A percentile compares a stretch with the other conserved stretches of the same genome.
These are phyloP conservation scores for Penicillium bialowiezense DNA, from an alignment of 495 filamentous ascomycete species.

Conservation along the genomic window DNA sequence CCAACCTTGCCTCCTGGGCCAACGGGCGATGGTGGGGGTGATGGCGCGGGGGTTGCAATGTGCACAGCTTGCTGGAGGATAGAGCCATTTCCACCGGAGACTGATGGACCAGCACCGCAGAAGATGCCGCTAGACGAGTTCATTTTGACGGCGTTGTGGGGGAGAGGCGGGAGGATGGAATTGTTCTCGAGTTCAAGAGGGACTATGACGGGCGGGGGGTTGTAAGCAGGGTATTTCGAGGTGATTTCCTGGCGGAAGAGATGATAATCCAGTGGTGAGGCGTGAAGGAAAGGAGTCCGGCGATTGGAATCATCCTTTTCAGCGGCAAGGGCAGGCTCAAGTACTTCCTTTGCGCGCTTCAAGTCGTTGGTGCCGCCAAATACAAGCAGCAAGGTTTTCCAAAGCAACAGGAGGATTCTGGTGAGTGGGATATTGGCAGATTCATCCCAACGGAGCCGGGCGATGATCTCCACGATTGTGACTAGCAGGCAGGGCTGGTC, in stretches of 20 bases:
- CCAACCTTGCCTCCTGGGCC: constrained; percentile 85
- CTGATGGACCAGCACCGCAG: constrained; percentile 39
- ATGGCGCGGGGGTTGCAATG: constrained; percentile 96
- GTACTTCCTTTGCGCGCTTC: constrained; percentile 64
- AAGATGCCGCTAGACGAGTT: constrained; percentile 40
- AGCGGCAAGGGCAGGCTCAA: constrained; percentile 36
- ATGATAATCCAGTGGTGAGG: constrained; percentile 94
- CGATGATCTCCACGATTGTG: constrained; percentile 70
- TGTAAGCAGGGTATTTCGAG: constrained; percentile 97
- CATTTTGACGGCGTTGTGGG: constrained; percentile 63
- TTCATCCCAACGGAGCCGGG: constrained; percentile 87
- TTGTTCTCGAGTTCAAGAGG: constrained; percentile 87
- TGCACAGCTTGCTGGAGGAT: constrained; percentile 96
- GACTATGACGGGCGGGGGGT: constrained; percentile 78
- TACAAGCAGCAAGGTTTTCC: constrained; percentile 84
- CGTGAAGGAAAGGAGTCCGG: constrained; percentile 66
- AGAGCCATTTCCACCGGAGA: constrained; percentile 56
- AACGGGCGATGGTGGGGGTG: constrained; percentile 88
- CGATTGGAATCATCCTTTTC: constrained; percentile 33
- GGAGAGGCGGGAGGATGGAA: constrained; percentile 82
- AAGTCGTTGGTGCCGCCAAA: constrained; percentile 76
- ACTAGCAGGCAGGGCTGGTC: constrained; percentile 69
- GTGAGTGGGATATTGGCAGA: constrained; percentile 58
- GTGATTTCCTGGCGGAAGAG: constrained; percentile 94
- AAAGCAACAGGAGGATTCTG: constrained; percentile 74